Conservation (phyloP, 1,139 yeast genomes). For the Yamadazyma dushanensis region DNA sequence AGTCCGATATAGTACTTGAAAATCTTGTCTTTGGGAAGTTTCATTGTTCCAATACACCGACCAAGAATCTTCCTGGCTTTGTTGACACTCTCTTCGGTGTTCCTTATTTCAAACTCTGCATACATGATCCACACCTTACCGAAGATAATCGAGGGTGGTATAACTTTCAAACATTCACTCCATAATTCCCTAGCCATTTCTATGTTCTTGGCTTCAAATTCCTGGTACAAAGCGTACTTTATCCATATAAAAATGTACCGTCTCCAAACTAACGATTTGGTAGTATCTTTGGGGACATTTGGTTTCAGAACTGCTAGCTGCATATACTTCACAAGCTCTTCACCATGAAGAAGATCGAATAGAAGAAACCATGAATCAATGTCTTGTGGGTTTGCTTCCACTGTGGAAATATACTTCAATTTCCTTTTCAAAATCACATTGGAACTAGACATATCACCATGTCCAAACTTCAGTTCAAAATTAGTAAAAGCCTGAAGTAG, state of each 20-base stretch:
- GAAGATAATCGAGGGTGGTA: slow-evolving; percentile 69
- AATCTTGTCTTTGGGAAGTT: slow-evolving; percentile 48
- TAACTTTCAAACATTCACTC: slow-evolving; percentile 43
- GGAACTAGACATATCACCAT: slow-evolving; percentile 49
- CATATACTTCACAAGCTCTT: slow-evolving; percentile 36
- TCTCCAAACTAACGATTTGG: slow-evolving; percentile 59
- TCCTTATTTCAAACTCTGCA: slow-evolving; percentile 76
- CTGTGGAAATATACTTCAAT: slow-evolving; percentile 50
- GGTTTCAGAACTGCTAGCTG: slow-evolving; percentile 39
- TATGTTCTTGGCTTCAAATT: slow-evolving; percentile 44
- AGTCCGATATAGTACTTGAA: slow-evolving; percentile 63
- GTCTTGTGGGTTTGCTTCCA: slow-evolving; percentile 52
- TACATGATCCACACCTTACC: slow-evolving; percentile 72
- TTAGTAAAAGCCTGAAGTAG: slow-evolving; percentile 52
- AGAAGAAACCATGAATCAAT: slow-evolving; percentile 85
- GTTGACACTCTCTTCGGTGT: slow-evolving; percentile 35
- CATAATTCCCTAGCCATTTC: slow-evolving; percentile 54
- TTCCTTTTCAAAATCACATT: slow-evolving; percentile 56
- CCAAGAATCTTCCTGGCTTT: slow-evolving; percentile 75
- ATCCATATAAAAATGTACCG: slow-evolving; percentile 73
- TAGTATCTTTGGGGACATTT: slow-evolving; percentile 28
- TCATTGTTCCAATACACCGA: slow-evolving; percentile 59
- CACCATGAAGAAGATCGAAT: slow-evolving; percentile 41
- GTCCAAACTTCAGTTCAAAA: slow-evolving; percentile 69
- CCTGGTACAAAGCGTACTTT: slow-evolving; percentile 64